Base-by-base conservation (phyloP, 768 basidiomycete species). In the Calvatia gigantea region DNA sequence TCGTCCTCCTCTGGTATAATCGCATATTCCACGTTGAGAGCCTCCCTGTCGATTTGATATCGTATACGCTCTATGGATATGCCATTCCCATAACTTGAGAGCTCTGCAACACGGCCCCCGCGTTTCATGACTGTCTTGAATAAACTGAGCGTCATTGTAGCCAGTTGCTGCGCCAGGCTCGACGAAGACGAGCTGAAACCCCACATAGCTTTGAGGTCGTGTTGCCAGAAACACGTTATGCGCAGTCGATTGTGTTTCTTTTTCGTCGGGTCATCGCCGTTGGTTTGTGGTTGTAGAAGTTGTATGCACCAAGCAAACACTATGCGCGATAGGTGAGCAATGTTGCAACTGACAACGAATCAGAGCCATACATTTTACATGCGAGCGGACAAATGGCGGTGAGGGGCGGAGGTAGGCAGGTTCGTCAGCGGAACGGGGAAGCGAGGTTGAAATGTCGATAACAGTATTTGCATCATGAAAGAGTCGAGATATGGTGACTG, bases 251-350 rank as follows among this genome's bases (percentile, higher is more conserved):
- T 75, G 51, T 69, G 80, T 64, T 65, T 77, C 65, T 63, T 73
- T 60, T 65, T 67, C 35, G 61, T 61, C 4, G 70, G 64, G 15
- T 70, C 62, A 2, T 68, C 62, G 28, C 28, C 27, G 38, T 21
- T 48, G 47, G 69, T 63, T 51, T 65, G 73, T 3, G 71, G 68
- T 54, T 75, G 71, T 33, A 84, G 64, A 56, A 82, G 74, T 70
- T 96, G 94, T n/a, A 97, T 85, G 66, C 91, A 95, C 93, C 94
- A 97, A 25, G 93, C 90, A 61, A 93, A 89, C 46, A 98, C 88
- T 86, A 64, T 39, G 37, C 29, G 33, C 48, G 47, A 29, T 55
- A 61, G 32, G 64, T 56, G 39, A 19, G 58, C 58, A 29, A 57
- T 29, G 45, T 42, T 45, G 41, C 58, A 62, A 46, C 3, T 32